These are phyloP conservation scores for Aspergillus panamensis DNA, from an alignment of 495 filamentous ascomycete genomes.

Conservation along the genomic window DNA sequence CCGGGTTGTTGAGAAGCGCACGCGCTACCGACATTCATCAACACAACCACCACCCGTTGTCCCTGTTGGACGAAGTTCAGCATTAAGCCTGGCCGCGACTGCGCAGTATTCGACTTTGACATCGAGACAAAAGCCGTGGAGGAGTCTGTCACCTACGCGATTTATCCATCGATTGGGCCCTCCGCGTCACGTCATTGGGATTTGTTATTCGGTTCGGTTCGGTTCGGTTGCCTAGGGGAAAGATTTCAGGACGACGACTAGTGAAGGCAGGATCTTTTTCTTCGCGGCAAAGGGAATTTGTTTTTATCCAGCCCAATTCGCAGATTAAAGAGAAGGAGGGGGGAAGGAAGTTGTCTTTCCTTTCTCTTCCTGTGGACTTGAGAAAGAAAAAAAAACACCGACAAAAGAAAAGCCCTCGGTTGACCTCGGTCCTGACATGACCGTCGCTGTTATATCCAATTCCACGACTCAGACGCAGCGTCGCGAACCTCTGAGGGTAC, in stretches of 20 bases:
- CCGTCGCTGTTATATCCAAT: slow-evolving; percentile 42
- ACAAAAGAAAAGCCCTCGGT: slow-evolving; percentile 6
- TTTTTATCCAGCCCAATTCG: no score
- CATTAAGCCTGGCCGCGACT: slow-evolving; percentile 1
- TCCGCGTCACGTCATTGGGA: neutral
- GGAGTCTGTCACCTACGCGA: slow-evolving; percentile 2
- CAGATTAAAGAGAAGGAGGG: no score
- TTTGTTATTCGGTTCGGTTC: neutral
- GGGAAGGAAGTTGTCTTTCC: neutral
- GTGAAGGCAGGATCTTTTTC: no score
- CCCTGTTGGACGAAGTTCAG: neutral
- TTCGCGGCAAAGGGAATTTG: no score
- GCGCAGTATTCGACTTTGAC: neutral
- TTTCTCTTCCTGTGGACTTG: neutral
- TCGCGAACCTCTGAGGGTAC: slow-evolving; percentile 43
- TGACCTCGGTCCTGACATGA: slow-evolving; percentile 41
- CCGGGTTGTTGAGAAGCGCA: slow-evolving; percentile 16
- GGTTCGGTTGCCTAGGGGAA: neutral
- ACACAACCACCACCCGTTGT: slow-evolving; percentile 12
- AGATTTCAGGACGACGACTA: neutral
- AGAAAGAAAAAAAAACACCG: neutral
- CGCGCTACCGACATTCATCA: slow-evolving; percentile 3
- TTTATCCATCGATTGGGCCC: neutral
- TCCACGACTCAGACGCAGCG: slow-evolving; percentile 41
- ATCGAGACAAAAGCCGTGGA: neutral